Evolutionary conservation across 2,329 filamentous ascomycete species (phyloP).

Genomic region (Fusarium sp.): DNA sequence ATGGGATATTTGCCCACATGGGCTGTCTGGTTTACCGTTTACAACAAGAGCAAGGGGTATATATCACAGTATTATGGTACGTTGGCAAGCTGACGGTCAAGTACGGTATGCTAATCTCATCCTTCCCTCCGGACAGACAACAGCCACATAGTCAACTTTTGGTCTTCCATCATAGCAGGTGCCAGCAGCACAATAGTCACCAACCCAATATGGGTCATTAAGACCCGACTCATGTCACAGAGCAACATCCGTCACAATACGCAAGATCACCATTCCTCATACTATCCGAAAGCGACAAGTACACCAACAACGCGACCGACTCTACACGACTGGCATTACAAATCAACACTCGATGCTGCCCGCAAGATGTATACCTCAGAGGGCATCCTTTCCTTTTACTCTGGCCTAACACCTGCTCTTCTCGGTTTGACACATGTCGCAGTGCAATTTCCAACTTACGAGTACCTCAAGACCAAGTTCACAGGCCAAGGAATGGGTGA

Average conservation of each 20-base stretch:
- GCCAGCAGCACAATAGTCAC: slow-evolving; percentile 94
- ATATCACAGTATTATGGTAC: slow-evolving; percentile 77
- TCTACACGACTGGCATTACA: slow-evolving; percentile 91
- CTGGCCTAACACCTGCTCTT: slow-evolving; percentile 91
- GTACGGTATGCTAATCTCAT: slow-evolving; percentile 29
- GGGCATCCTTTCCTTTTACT: slow-evolving; percentile 93
- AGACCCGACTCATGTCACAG: slow-evolving; percentile 98
- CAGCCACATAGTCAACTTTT: slow-evolving; percentile 84
- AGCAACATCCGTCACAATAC: slow-evolving; percentile 64
- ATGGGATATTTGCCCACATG: slow-evolving; percentile 97
- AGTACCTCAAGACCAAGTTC: slow-evolving; percentile 91
- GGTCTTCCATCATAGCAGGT: slow-evolving; percentile 91
- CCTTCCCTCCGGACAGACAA: slow-evolving; percentile 68
- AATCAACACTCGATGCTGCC: slow-evolving; percentile 89
- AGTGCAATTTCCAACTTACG: slow-evolving; percentile 96
- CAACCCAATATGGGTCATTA: slow-evolving; percentile 99
- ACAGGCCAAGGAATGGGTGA: slow-evolving; percentile 91
- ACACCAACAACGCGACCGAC: slow-evolving; percentile 70
- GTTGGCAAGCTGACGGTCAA: slow-evolving; percentile 20
- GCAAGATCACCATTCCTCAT: slow-evolving; percentile 61
- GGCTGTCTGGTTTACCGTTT: slow-evolving; percentile 98
- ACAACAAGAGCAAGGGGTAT: slow-evolving; percentile 87
- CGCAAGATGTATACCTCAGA: slow-evolving; percentile 96
- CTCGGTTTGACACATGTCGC: slow-evolving; percentile 95
- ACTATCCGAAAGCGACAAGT: slow-evolving; percentile 64